phyloP scores from a whole-genome alignment of 2,329 filamentous ascomycete species.

The Purpureocillium lavendulum region DNA sequence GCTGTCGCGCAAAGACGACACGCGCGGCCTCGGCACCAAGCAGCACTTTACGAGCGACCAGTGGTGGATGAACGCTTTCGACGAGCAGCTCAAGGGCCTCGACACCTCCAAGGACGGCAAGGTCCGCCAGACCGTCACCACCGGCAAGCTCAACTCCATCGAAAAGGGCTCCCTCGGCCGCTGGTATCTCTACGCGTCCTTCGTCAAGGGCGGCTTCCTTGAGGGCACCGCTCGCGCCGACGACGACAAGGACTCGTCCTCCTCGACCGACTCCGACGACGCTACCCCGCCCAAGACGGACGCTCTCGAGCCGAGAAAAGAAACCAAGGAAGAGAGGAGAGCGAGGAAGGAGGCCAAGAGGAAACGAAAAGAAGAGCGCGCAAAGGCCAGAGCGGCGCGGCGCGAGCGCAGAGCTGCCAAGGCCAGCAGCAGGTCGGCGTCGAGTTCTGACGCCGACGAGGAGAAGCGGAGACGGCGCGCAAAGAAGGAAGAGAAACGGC shows the following conservation, averaged over 20 bases:
- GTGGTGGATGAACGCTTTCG: slow-evolving; percentile 96
- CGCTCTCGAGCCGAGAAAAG: slow-evolving; percentile 19
- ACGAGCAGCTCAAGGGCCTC: slow-evolving; percentile 77
- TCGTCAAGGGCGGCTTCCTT: slow-evolving; percentile 74
- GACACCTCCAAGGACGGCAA: slow-evolving; percentile 52
- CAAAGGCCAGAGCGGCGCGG: slow-evolving; percentile 11
- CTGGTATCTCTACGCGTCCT: slow-evolving; percentile 70
- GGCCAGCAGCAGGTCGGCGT: slow-evolving; percentile 16
- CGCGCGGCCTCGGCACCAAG: slow-evolving; percentile 73
- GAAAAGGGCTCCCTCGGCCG: slow-evolving; percentile 42
- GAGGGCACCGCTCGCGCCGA: slow-evolving; percentile 53
- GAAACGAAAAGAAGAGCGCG: slow-evolving; percentile 18
- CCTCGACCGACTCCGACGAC: slow-evolving; percentile 14
- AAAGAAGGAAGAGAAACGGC: slow-evolving; percentile 10
- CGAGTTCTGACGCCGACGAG: slow-evolving; percentile 12
- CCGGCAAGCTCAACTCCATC: slow-evolving; percentile 47
- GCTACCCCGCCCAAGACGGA: slow-evolving; percentile 17
- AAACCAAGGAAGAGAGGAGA: slow-evolving; percentile 35
- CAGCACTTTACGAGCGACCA: slow-evolving; percentile 64
- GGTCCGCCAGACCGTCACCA: slow-evolving; percentile 46
- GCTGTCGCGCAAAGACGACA: slow-evolving; percentile 74
- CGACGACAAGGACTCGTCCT: slow-evolving; percentile 14
- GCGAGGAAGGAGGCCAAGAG: slow-evolving; percentile 24
- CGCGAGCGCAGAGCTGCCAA: slow-evolving; percentile 9
- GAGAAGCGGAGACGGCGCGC: slow-evolving; percentile 9